Conservation (phyloP, 441 rosid species). For the Pelargonium myrrhifolium region DNA sequence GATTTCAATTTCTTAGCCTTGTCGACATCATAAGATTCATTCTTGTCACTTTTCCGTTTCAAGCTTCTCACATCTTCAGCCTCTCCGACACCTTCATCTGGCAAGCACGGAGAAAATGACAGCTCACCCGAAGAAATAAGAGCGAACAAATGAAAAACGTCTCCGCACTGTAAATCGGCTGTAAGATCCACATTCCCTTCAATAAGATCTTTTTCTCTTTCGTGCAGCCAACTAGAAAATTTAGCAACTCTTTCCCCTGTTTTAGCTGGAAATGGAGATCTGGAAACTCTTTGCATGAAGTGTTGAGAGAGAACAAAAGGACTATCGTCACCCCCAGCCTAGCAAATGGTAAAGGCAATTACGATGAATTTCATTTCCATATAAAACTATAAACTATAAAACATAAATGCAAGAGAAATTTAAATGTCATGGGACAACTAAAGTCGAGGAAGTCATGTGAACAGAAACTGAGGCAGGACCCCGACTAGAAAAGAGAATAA, state of each 20-base stretch:
- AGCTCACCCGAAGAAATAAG: conserved; percentile 75
- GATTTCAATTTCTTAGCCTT: conserved; percentile 60
- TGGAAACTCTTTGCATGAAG: conserved; percentile 68
- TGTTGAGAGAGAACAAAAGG: conserved; percentile 75
- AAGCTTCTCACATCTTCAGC: conserved; percentile 71
- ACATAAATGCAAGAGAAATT: neutral
- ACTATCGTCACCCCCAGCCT: conserved; percentile 91
- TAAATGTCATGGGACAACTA: neutral
- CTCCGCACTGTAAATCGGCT: conserved; percentile 87
- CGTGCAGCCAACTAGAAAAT: conserved; percentile 68
- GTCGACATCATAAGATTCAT: conserved; percentile 40
- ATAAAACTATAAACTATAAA: neutral
- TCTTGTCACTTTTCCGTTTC: conserved; percentile 64
- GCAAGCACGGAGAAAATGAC: conserved; percentile 59
- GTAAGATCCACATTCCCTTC: conserved; percentile 47
- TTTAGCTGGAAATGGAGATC: conserved; percentile 71
- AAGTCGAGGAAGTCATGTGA: neutral
- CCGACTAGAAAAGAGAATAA: too few relatives aligned
- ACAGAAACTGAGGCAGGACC: neutral
- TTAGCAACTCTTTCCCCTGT: conserved; percentile 79
- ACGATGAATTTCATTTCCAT: conserved; percentile 11
- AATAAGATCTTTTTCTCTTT: conserved; percentile 50
- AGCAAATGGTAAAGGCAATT: conserved; percentile 29
- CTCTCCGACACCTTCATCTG: conserved; percentile 94
- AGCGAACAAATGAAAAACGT: conserved; percentile 65